Base-by-base conservation (phyloP, 345 rosid species). In the Rhodamnia argentea region DNA sequence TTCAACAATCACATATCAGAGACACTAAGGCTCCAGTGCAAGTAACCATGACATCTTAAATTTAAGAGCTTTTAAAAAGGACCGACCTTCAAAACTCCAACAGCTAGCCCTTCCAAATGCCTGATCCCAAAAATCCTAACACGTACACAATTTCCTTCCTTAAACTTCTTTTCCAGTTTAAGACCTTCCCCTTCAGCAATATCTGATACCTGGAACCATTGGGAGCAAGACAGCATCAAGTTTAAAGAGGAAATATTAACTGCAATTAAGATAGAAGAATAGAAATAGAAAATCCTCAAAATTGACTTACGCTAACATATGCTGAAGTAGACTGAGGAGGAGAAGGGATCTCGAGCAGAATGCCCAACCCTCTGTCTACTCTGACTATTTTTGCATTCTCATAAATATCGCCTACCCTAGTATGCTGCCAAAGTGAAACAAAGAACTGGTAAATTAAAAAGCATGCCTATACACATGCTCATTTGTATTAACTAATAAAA, bases 81-180 rank as follows among this genome's bases (percentile, higher is more conserved):
- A 83, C 40, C 27, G 7, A 97, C 99, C 99, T 97, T 97, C 92
- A 95, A 83, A 86, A 90, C 91, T 87, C 99, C 99, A 40, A 92
- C 90, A 26, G 98, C 98, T 91, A 96, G 92, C 90, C 99, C 99
- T 89, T 97, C 99, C 93, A 97, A 91, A 89, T 91, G 98, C 91
- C 91, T 94, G 86, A 90, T 92, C 57, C 98, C 98, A 83, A 94
- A 93, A 89, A 97, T 89, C 88, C 99, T 94, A 87, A 93, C 95
- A 87, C 99, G 99, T 87, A 96, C 95, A 84, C 42, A 83, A 83
- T 88, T 93, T 85, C 98, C 98, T 88, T 93, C 99, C 90, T 89
- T 97, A 50, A 89, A 96, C 88, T 92, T 97, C 88, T 94, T 96
- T 88, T 94, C 98, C 85, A 96, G 91, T 86, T 94, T 95, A 84